These are phyloP conservation scores for Aquilaria malaccensis DNA, from an alignment of 345 rosid genomes.

Conservation along the genomic window DNA sequence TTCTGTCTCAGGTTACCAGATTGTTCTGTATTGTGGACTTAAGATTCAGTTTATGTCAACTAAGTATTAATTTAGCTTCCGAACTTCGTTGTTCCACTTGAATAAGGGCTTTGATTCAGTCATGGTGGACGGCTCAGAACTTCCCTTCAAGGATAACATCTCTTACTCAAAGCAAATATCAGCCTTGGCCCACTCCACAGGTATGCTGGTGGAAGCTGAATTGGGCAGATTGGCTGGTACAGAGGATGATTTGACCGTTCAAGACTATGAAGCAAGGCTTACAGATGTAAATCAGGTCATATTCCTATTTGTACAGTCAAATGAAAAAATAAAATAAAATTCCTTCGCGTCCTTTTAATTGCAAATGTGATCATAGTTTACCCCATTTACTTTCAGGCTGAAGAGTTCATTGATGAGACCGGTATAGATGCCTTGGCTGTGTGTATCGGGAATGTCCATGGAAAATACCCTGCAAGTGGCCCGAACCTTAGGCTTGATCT, in stretches of 20 bases:
- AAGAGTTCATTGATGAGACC: constrained; percentile 70
- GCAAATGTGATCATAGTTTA: constrained; percentile 9
- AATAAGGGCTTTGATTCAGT: constrained; percentile 86
- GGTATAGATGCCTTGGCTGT: constrained; percentile 92
- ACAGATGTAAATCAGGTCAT: constrained; percentile 76
- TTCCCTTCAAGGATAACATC: constrained; percentile 65
- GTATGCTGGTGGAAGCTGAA: constrained; percentile 87
- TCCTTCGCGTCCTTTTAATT: constrained; percentile 3
- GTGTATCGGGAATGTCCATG: constrained; percentile 97
- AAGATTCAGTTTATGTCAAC: background rate
- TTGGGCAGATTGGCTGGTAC: constrained; percentile 92
- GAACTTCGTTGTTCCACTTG: constrained; percentile 14
- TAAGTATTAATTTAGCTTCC: constrained; percentile 3
- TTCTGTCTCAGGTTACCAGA: background rate
- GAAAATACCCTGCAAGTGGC: constrained; percentile 86
- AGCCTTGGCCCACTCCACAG: constrained; percentile 57
- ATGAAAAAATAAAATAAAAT: background rate
- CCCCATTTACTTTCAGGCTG: constrained; percentile 48
- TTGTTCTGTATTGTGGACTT: constrained; percentile 6
- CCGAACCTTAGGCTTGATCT: constrained; percentile 83
- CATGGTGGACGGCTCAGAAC: constrained; percentile 97
- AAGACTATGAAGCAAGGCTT: constrained; percentile 87
- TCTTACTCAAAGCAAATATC: constrained; percentile 65
- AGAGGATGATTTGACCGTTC: constrained; percentile 91
- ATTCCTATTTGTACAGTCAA: background rate